phyloP scores from a whole-genome alignment of 2,329 filamentous ascomycete genomes.

The Neurospora sp. region DNA sequence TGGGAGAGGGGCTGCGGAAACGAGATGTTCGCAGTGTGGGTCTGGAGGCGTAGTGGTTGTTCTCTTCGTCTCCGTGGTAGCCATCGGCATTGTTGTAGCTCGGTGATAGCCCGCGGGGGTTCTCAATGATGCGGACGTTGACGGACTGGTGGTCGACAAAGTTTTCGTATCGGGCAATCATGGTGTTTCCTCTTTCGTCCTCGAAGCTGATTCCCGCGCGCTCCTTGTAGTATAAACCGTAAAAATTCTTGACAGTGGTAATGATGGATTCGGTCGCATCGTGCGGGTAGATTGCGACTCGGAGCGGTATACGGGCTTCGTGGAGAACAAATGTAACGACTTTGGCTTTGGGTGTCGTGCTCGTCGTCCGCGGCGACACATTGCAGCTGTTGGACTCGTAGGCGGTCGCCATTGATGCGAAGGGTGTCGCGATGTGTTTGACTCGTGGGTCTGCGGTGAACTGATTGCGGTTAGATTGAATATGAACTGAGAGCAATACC shows the following conservation, averaged over 20 bases:
- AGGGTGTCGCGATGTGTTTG: slow-evolving; percentile 37
- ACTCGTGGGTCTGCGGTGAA: slow-evolving; percentile 14
- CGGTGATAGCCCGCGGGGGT: slow-evolving; percentile 41
- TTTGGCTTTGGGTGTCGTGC: slow-evolving; percentile 57
- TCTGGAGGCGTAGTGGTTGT: slow-evolving; percentile 53
- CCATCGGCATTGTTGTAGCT: slow-evolving; percentile 46
- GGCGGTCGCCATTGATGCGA: slow-evolving; percentile 27
- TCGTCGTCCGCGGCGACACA: slow-evolving; percentile 32
- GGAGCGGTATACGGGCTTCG: slow-evolving; percentile 70
- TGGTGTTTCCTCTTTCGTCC: slow-evolving; percentile 75
- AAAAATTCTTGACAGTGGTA: slow-evolving; percentile 98
- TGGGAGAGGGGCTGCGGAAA: slow-evolving; percentile 71
- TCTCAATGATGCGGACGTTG: slow-evolving; percentile 76
- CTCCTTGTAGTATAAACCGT: slow-evolving; percentile 72
- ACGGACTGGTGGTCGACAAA: slow-evolving; percentile 87
- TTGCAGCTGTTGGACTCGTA: slow-evolving; percentile 27
- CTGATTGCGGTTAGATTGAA: neutral
- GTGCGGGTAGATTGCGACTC: slow-evolving; percentile 86
- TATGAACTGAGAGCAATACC: neutral
- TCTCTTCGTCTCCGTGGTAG: slow-evolving; percentile 35
- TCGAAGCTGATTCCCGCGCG: slow-evolving; percentile 77
- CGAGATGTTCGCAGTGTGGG: slow-evolving; percentile 62
- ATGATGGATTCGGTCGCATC: slow-evolving; percentile 97
- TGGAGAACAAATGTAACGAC: slow-evolving; percentile 68
- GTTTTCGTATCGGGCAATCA: slow-evolving; percentile 96